A percentile compares a stretch with the other conserved stretches of the same genome.
These are phyloP conservation scores for Eimeria necatrix DNA, from an alignment of 169 alveolate genomes.

Conservation along the genomic window DNA sequence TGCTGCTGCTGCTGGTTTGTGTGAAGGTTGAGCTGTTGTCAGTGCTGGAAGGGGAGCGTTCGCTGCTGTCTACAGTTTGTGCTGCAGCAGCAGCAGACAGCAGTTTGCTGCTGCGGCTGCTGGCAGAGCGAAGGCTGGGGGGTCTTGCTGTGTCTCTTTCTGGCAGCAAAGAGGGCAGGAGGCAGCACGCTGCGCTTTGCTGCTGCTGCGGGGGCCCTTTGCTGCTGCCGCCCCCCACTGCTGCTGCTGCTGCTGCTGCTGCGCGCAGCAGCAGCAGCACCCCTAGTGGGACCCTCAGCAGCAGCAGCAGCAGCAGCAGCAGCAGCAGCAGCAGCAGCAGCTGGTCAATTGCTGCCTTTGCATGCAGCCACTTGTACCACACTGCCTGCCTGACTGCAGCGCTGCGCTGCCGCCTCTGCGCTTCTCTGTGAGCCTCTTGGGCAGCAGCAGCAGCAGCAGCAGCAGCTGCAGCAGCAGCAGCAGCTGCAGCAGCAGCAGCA, in stretches of 20 bases:
- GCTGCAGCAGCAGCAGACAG: constrained; percentile 40
- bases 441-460: too few species aligned
- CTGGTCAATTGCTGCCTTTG: constrained; percentile 37
- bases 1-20: constrained; percentile 13
- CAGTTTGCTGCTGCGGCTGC: constrained; percentile 29
- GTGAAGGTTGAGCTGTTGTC: neutral
- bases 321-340: constrained; percentile 28
- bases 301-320: constrained; percentile 26
- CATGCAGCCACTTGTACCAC: constrained; percentile 14
- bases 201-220: constrained; percentile 17
- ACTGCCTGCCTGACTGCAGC: neutral
- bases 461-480: too few species aligned
- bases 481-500: too few species aligned
- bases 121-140: neutral
- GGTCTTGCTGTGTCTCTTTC: constrained; percentile 20
- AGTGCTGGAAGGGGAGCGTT: neutral
- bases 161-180: neutral
- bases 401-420: constrained; percentile 12
- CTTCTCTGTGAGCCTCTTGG: neutral
- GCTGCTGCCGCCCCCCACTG: constrained; percentile 46
- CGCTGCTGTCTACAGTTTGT: neutral
- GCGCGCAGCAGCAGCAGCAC: neutral
- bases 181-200: neutral
- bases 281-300: neutral
- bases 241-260: constrained; percentile 26